A percentile compares a stretch with the other conserved stretches of the same genome.
These are phyloP conservation scores for Besnoitia besnoiti DNA, from an alignment of 169 alveolate species.

Conservation along the genomic window DNA sequence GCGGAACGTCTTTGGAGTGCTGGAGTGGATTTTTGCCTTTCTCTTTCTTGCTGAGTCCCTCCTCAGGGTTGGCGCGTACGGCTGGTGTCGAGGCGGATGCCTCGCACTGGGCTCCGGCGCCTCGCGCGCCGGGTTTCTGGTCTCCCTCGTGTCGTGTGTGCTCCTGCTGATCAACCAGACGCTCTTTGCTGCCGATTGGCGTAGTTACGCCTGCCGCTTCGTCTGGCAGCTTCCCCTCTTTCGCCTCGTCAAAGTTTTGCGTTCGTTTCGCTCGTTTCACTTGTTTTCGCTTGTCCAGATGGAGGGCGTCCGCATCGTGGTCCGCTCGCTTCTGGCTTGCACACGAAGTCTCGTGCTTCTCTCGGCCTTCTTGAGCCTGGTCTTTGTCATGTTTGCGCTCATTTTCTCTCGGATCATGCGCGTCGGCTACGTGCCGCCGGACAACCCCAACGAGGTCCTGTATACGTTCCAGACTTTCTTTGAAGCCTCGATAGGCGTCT, in stretches of 20 bases:
- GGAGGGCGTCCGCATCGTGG: constrained; percentile 13
- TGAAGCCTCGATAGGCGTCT: constrained; percentile 56
- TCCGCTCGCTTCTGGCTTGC: constrained; percentile 20
- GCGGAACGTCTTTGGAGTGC: background rate
- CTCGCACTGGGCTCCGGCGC: background rate
- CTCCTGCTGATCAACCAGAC: background rate
- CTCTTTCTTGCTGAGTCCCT: background rate
- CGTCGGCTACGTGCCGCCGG: constrained; percentile 3
- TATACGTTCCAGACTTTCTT: constrained; percentile 7
- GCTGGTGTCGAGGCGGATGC: background rate
- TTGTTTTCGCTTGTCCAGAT: background rate
- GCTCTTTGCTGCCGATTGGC: background rate
- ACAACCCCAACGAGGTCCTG: background rate
- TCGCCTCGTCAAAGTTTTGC: background rate
- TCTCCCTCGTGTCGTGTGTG: background rate
- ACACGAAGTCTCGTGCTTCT: background rate
- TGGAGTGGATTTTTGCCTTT: constrained; percentile 19
- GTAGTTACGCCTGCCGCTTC: background rate
- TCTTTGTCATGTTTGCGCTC: background rate
- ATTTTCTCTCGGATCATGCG: background rate
- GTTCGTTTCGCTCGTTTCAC: background rate
- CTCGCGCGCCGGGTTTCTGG: background rate
- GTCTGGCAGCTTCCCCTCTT: background rate
- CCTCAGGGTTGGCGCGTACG: background rate
- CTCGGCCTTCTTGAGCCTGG: background rate